These are phyloP conservation scores for Schizophyllum amplum DNA, from an alignment of 1,284 basidiomycete genomes.

Conservation along the genomic window DNA sequence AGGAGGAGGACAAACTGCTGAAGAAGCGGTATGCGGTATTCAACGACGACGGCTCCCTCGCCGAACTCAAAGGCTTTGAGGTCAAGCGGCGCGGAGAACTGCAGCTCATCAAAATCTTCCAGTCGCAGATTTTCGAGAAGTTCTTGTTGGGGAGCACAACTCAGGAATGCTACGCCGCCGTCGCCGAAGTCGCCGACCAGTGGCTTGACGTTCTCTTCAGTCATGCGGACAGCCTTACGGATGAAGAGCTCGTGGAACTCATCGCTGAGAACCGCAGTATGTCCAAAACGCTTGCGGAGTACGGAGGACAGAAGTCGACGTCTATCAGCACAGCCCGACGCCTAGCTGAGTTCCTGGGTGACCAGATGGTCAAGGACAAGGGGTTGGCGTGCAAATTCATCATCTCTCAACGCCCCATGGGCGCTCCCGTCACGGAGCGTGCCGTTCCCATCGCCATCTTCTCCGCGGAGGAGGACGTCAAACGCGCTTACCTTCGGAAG, in stretches of 20 bases:
- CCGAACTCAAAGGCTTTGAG: constrained; percentile 98
- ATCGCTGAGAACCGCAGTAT: constrained; percentile 99
- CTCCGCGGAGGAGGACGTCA: constrained; percentile 88
- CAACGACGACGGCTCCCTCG: constrained; percentile 94
- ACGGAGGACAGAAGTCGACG: constrained; percentile 94
- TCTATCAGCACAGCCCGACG: constrained; percentile 96
- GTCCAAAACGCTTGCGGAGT: constrained; percentile 95
- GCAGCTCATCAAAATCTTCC: constrained; percentile 99
- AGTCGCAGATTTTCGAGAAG: constrained; percentile 97
- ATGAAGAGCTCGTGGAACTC: constrained; percentile 94
- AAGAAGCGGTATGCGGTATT: constrained; percentile 99
- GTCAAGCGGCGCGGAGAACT: constrained; percentile 97
- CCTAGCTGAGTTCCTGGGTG: constrained; percentile 94
- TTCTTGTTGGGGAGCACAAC: constrained; percentile 91
- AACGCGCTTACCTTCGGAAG: constrained; percentile 86
- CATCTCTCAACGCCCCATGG: constrained; percentile 90
- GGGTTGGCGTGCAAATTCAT: constrained; percentile 99
- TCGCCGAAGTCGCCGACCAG: constrained; percentile 90
- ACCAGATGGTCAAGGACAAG: constrained; percentile 99
- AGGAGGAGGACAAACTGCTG: constrained; percentile 97
- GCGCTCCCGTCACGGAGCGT: constrained; percentile 94
- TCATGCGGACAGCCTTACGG: constrained; percentile 76
- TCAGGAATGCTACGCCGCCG: constrained; percentile 92
- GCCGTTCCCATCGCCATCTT: constrained; percentile 99
- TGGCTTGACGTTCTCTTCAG: constrained; percentile 97